Conservation (phyloP, 2,329 filamentous ascomycete species). For the Fusarium sp. region DNA sequence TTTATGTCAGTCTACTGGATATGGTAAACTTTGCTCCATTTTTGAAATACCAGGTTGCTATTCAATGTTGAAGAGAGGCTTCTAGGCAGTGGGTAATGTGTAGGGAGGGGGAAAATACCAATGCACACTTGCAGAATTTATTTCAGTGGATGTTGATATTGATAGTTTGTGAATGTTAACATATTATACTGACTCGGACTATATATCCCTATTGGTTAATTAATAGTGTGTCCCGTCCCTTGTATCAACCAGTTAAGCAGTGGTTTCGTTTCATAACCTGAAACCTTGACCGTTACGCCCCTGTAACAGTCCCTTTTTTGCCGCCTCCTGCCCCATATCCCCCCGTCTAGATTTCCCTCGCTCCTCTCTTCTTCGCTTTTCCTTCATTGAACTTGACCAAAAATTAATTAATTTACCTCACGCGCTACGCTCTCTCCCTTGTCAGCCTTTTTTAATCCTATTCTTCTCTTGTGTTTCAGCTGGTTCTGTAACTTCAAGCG, state of each 20-base stretch:
- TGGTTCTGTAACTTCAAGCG: slow-evolving; percentile 35
- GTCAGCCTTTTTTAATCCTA: slow-evolving; percentile 7
- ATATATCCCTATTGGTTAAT: slow-evolving; percentile 9
- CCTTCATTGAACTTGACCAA: neutral
- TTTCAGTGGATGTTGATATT: neutral
- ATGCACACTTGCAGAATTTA: neutral
- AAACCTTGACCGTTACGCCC: slow-evolving; percentile 45
- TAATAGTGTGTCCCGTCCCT: neutral
- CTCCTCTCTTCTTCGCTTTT: neutral
- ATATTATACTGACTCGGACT: neutral
- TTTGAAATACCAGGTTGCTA: neutral
- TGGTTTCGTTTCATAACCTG: slow-evolving; percentile 40
- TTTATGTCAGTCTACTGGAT: neutral
- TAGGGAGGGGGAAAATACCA: neutral
- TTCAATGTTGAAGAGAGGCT: neutral
- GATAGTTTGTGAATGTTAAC: neutral
- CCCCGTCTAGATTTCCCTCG: neutral
- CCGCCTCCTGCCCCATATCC: slow-evolving; percentile 16
- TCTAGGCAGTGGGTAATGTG: neutral
- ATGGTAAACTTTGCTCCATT: neutral
- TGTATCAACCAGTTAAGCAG: slow-evolving; percentile 33
- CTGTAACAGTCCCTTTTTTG: slow-evolving; percentile 38
- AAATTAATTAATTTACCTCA: slow-evolving; percentile 28
- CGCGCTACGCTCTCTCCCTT: slow-evolving; percentile 14
- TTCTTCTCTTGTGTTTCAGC: slow-evolving; percentile 30